Conservation (phyloP, 257 asterid genomes). For the Perilla frutescens region DNA sequence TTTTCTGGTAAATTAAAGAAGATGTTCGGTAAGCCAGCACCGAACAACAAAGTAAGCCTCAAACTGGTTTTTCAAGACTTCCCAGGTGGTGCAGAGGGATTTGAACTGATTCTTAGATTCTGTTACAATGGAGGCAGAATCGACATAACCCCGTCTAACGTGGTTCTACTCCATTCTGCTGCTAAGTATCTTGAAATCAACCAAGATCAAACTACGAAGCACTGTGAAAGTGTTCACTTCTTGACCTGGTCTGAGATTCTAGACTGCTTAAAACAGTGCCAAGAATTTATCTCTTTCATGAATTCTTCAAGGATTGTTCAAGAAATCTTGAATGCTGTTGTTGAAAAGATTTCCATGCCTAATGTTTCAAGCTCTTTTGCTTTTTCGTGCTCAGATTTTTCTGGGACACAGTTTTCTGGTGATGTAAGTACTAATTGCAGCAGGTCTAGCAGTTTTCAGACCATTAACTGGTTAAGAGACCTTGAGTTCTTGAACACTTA, state of each 20-base stretch:
- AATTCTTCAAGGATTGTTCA: conserved; percentile 37
- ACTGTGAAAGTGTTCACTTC: conserved; percentile 36
- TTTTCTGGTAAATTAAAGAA: conserved; percentile 54
- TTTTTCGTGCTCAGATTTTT: conserved; percentile 45
- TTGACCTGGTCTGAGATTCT: conserved; percentile 59
- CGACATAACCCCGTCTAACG: conserved; percentile 46
- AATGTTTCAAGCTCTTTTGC: conserved; percentile 39
- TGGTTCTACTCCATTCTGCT: conserved; percentile 51
- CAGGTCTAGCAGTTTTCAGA: conserved; percentile 38
- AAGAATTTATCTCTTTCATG: conserved; percentile 34
- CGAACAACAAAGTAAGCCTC: conserved; percentile 30
- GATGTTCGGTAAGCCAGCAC: conserved; percentile 42
- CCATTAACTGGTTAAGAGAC: conserved; percentile 50
- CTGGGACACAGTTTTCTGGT: conserved; percentile 41
- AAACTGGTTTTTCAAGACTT: conserved; percentile 62
- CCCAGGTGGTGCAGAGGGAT: conserved; percentile 69
- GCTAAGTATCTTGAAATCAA: conserved; percentile 56
- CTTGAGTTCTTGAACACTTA: conserved; percentile 50
- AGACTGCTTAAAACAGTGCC: conserved; percentile 50
- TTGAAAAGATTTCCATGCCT: conserved; percentile 37
- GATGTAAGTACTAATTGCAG: conserved; percentile 45
- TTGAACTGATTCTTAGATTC: conserved; percentile 56
- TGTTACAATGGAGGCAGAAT: conserved; percentile 57
- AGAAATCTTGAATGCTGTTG: conserved; percentile 48
- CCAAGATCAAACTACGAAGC: conserved; percentile 37